Evolutionary conservation across 176 grass and related monocot species (phyloP), one percentile per base, ranked within the genome.

Genomic region (Oryza glumipatula): DNA sequence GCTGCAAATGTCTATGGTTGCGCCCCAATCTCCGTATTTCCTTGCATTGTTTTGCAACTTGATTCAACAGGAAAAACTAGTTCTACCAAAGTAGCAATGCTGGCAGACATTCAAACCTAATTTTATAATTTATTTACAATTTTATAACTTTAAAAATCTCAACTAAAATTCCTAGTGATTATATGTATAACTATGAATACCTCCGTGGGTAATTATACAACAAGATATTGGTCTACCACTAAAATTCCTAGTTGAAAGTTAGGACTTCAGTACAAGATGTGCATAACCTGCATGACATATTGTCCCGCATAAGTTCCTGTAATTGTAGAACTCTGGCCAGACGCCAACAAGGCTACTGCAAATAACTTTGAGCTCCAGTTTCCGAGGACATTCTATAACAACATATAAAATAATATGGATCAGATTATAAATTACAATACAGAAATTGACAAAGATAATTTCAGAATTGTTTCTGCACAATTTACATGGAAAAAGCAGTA

Each of bases 251-350:
- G 48, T 68, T 48, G 58, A 3, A 68, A 81, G 41, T 49, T 76
- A 83, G 26, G 38, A 67, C 74, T 68, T 30, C 10, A 33, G 32
- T 32, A 67, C 11, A 85, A 78, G 35, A 21, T 44, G 75, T 52
- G 77, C 13, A 79, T 65, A 75, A 95, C 96, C 96, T 98, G 96
- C 96, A 98, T 98, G 49, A 95, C 96, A 74, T 98, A 98, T 78
- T 95, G 96, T 67, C 96, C 96, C 7, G 96, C 96, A 83, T 98
- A 98, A 21, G 96, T 98, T 84, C 96, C 96, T 1, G 93, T 98
- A 80, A 98, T 98, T 82, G 96, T 95, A 82, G 96, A 98, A 88
- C 93, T 98, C 74, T 98, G 96, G 76, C 96, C 96, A 75, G 93
- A 98, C 51, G 96, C 96, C 80, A 98, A 81, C 77, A 98, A 92